phyloP scores from a whole-genome alignment of 768 basidiomycete genomes.

The Mycena epipterygia region DNA sequence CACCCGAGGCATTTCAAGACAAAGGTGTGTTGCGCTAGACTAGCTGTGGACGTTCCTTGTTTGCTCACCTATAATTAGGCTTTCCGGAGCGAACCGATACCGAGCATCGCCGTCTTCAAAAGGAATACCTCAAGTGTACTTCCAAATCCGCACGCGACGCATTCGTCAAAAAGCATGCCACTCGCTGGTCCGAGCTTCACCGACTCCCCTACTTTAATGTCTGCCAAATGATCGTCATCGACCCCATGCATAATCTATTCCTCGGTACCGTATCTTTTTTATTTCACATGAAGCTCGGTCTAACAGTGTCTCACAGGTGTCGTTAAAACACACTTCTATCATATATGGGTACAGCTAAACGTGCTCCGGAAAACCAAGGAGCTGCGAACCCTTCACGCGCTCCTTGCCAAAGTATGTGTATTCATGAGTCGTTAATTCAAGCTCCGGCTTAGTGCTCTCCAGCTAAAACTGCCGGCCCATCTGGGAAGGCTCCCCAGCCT shows the following conservation, averaged over 20 bases:
- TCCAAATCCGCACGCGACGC: conserved; percentile 21
- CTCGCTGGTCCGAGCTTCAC: no score
- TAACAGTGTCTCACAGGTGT: no score
- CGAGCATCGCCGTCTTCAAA: conserved; percentile 27
- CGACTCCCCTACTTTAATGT: conserved; percentile 50
- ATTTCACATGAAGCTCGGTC: no score
- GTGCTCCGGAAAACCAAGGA: conserved; percentile 35
- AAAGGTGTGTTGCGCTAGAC: background rate
- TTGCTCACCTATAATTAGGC: background rate
- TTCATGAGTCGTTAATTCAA: background rate
- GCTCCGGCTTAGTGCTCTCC: background rate
- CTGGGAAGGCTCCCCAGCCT: conserved; percentile 38
- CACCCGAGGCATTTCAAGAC: conserved; percentile 35
- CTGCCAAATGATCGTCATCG: conserved; percentile 43
- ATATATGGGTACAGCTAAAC: conserved; percentile 40
- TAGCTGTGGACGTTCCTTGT: background rate
- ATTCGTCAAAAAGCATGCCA: conserved; percentile 32
- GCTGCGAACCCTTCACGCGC: conserved; percentile 20
- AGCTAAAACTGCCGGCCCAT: conserved; percentile 26
- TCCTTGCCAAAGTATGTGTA: conserved; percentile 7
- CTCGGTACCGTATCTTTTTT: conserved; percentile 30
- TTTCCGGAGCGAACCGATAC: conserved; percentile 27
- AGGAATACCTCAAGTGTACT: conserved; percentile 19
- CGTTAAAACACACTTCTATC: conserved; percentile 40
- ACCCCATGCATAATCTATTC: conserved; percentile 52